phyloP scores from a whole-genome alignment of 352 stramenopile species.

The Phytophthora parvispora region DNA sequence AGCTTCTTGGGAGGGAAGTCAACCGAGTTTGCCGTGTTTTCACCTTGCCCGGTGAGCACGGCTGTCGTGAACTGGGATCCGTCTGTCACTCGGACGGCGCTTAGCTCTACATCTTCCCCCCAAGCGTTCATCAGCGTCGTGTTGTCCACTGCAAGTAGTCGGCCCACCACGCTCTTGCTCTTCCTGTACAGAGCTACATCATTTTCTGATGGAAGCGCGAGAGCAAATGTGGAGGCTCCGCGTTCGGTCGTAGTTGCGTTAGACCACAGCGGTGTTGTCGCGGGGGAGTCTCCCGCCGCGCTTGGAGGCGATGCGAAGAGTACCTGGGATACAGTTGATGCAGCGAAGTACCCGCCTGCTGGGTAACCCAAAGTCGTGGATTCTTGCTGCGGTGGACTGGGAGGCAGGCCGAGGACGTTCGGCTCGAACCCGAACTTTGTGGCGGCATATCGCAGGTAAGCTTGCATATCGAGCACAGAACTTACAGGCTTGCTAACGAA shows the following conservation, averaged over 20 bases:
- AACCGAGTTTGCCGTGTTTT: constrained; percentile 10
- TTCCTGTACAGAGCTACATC: constrained; percentile 38
- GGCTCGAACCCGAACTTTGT: constrained; percentile 71
- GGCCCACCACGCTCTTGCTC: constrained; percentile 46
- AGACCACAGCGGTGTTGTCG: constrained; percentile 21
- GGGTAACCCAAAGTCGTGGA: constrained; percentile 16
- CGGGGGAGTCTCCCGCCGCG: constrained; percentile 7
- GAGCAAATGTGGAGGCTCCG: constrained; percentile 25
- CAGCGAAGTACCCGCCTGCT: constrained; percentile 34
- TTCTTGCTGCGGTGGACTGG: constrained; percentile 1
- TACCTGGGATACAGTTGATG: constrained; percentile 24
- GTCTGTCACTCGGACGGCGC: constrained; percentile 44
- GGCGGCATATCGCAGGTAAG: constrained; percentile 58
- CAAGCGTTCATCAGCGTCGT: constrained; percentile 37
- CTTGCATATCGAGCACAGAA: constrained; percentile 52
- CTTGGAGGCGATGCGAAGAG: constrained; percentile 31
- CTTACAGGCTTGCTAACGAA: constrained; percentile 33
- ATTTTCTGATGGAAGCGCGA: constrained; percentile 31
- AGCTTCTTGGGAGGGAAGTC: constrained; percentile 54
- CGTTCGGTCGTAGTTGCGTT: constrained; percentile 26
- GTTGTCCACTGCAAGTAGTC: constrained; percentile 52
- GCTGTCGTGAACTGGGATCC: constrained; percentile 70
- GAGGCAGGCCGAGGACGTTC: constrained; percentile 32
- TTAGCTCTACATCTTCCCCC: constrained; percentile 38
- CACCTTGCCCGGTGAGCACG: constrained; percentile 33